Evolutionary conservation across 345 rosid species (phyloP).

Genomic region (Punica granatum): DNA sequence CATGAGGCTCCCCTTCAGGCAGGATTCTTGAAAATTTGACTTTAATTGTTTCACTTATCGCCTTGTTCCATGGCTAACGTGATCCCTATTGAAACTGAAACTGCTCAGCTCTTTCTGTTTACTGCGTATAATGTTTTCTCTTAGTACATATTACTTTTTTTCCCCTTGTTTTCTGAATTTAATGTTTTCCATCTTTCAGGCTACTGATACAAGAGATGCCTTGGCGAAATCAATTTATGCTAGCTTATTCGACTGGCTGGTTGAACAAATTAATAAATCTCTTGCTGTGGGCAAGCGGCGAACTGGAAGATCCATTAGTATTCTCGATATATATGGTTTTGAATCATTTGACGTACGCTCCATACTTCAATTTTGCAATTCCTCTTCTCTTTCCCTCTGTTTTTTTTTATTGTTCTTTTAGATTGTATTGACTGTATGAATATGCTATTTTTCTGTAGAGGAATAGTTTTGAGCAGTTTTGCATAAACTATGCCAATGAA

Average conservation of each 20-base stretch:
- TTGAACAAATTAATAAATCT: conserved; percentile 89
- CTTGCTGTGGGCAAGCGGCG: conserved; percentile 91
- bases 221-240: conserved; percentile 92
- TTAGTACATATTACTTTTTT: neutral
- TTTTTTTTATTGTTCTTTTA: conserved; percentile 10
- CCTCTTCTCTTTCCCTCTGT: conserved; percentile 2
- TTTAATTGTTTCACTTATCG: neutral
- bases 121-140: neutral
- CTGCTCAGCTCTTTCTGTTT: neutral
- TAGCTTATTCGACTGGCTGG: conserved; percentile 92
- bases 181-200: conserved; percentile 17
- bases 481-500: conserved; percentile 98
- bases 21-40: neutral
- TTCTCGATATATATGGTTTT: conserved; percentile 98
- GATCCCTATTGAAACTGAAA: neutral
- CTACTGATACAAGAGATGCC: conserved; percentile 56
- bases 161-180: neutral
- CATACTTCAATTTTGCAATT: conserved; percentile 5
- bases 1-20: too few relatives aligned
- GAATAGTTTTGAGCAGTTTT: conserved; percentile 98
- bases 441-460: conserved; percentile 46
- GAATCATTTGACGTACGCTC: conserved; percentile 88
- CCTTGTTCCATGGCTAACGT: neutral
- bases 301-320: conserved; percentile 96
- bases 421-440: neutral